Evolutionary conservation across 169 alveolate genomes (phyloP), one percentile per base, ranked within the genome.

Genomic region (Cyclospora cayetanensis): DNA sequence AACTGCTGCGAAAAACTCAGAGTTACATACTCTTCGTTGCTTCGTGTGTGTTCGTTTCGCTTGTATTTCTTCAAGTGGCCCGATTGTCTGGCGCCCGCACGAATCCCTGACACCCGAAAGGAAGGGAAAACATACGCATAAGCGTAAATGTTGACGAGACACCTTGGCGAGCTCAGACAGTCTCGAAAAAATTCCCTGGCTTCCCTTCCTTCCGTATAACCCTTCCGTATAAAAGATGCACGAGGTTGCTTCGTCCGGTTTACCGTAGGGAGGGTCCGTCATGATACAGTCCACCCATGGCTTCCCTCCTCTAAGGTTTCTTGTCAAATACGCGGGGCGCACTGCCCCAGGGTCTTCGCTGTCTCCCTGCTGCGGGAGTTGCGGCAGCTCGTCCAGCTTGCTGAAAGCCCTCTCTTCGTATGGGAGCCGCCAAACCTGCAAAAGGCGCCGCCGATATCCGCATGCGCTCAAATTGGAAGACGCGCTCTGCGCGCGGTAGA

Each of bases 211-310:
- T n/a, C n/a, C n/a, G n/a, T n/a, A n/a, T n/a, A n/a, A n/a, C n/a
- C n/a, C n/a, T n/a, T n/a, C n/a, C n/a, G n/a, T n/a, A n/a, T n/a
- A n/a, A n/a, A n/a, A n/a, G n/a, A n/a, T n/a, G n/a, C n/a, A n/a
- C n/a, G n/a, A n/a, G n/a, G n/a, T n/a, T n/a, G 72, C 72, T 9
- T 80, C 27, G 55, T 20, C 42, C 2, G 25, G 2, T 90, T 12
- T 27, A 68, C 93, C 93, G 41, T 90, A 90, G 29, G 93, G 93
- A 11, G 93, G 93, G 34, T 90, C 93, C 12, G 93, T 77, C 35
- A 90, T 41, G 77, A 90, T 90, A 1, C 90, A 90, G 34, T 90
- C 93, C 2, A 43, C 70, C 90, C 93, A 90, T 9, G 93, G 92
- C 66, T 66, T 52, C 34, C 65, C 90, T 5, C 68, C 82, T 72